Percentiles rank a stretch among this genome's conserved stretches.
These are phyloP conservation scores for Leavenworthia alabamica DNA, from an alignment of 345 rosid species.

Conservation along the genomic window DNA sequence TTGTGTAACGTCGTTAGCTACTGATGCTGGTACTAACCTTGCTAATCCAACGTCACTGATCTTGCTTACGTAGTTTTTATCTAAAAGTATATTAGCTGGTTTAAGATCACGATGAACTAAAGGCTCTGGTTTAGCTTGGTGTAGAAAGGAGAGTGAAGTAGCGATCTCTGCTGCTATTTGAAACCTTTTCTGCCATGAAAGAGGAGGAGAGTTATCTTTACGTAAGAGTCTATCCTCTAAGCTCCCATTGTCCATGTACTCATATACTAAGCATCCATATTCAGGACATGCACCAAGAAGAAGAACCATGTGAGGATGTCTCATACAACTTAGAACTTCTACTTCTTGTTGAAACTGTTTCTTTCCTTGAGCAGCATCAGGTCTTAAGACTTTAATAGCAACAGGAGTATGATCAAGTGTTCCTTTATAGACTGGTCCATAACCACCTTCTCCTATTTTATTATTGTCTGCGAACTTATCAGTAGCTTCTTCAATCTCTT, in stretches of 20 bases:
- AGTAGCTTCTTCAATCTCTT: constrained; percentile 78
- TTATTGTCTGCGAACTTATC: constrained; percentile 36
- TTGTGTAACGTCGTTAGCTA: constrained; percentile 72
- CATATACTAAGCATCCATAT: constrained; percentile 86
- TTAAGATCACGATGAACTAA: constrained; percentile 87
- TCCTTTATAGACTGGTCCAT: constrained; percentile 86
- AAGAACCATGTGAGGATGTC: constrained; percentile 93
- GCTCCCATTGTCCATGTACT: constrained; percentile 72
- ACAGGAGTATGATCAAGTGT: constrained; percentile 85
- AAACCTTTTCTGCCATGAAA: constrained; percentile 69
- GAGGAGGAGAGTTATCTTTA: constrained; percentile 54
- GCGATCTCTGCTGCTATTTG: constrained; percentile 74
- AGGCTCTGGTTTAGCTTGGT: constrained; percentile 97
- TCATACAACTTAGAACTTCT: constrained; percentile 71
- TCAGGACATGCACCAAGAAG: constrained; percentile 93
- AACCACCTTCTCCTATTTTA: constrained; percentile 92
- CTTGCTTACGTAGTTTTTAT: constrained; percentile 75
- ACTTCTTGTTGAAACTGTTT: constrained; percentile 91
- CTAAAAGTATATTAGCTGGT: constrained; percentile 89
- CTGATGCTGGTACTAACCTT: constrained; percentile 75
- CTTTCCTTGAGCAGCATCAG: constrained; percentile 88
- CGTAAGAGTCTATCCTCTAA: constrained; percentile 74
- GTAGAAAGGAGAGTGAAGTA: constrained; percentile 78
- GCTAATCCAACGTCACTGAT: constrained; percentile 95
- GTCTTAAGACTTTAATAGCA: constrained; percentile 82